A percentile compares a stretch with the other conserved stretches of the same genome.
Evolutionary conservation across 2,329 filamentous ascomycete species (phyloP).

Genomic region (Penicillium sp.): DNA sequence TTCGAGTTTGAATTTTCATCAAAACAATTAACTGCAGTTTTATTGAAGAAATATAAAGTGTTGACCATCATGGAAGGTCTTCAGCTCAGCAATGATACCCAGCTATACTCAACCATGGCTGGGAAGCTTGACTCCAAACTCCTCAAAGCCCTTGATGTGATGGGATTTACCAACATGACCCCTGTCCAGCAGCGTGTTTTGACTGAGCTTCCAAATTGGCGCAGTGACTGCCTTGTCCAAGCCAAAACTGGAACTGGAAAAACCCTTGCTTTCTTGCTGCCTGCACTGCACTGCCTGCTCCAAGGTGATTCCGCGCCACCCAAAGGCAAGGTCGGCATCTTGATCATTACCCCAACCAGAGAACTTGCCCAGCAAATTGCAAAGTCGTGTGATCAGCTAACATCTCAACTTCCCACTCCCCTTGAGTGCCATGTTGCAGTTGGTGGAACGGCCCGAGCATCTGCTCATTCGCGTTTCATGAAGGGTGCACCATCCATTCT

Average conservation of each 20-base stretch:
- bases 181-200: slow-evolving; percentile 56
- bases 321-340: slow-evolving; percentile 44
- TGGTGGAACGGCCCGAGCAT: slow-evolving; percentile 36
- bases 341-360: slow-evolving; percentile 50
- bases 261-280: slow-evolving; percentile 50
- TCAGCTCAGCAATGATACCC: slow-evolving; percentile 18
- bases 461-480: slow-evolving; percentile 29
- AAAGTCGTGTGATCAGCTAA: slow-evolving; percentile 46
- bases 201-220: slow-evolving; percentile 49
- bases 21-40: slow-evolving; percentile 2
- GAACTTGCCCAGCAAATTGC: slow-evolving; percentile 52
- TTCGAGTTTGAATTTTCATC: slow-evolving; percentile 2
- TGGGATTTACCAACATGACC: slow-evolving; percentile 46
- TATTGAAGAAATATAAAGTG: neutral
- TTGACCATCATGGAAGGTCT: slow-evolving; percentile 15
- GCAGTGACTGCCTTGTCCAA: slow-evolving; percentile 55
- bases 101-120: slow-evolving; percentile 33
- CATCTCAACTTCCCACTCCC: slow-evolving; percentile 37
- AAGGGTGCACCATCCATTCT: slow-evolving; percentile 37
- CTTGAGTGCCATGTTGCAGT: slow-evolving; percentile 49
- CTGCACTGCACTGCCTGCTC: slow-evolving; percentile 48
- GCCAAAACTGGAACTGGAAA: slow-evolving; percentile 53
- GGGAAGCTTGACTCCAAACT: slow-evolving; percentile 36
- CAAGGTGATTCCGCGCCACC: slow-evolving; percentile 25
- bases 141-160: slow-evolving; percentile 32